phyloP scores from a whole-genome alignment of 148 eudicot genomes.

The Fagopyrum homotropicum region DNA sequence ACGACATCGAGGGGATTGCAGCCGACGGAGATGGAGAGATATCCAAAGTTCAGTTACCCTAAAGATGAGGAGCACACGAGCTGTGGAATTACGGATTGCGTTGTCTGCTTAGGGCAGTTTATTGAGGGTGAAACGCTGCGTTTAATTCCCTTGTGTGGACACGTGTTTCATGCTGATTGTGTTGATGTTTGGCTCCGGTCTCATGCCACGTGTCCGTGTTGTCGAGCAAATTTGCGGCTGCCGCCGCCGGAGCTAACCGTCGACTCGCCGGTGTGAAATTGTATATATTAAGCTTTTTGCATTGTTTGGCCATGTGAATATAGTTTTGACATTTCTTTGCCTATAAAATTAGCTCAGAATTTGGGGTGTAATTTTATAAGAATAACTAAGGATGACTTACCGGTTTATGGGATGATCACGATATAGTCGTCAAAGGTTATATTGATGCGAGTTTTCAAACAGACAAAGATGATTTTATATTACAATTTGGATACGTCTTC shows the following conservation, averaged over 20 bases:
- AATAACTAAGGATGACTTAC: too few relatives aligned
- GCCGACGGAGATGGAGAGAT: slow-evolving; percentile 8
- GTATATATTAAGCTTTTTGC: too few relatives aligned
- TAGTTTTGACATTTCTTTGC: too few relatives aligned
- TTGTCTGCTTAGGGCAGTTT: slow-evolving; percentile 43
- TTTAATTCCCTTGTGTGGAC: slow-evolving; percentile 43
- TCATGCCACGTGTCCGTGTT: slow-evolving; percentile 50
- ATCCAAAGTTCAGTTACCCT: not conserved
- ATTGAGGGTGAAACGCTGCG: slow-evolving; percentile 35
- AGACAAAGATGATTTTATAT: too few relatives aligned
- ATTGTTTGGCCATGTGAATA: too few relatives aligned
- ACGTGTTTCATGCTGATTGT: slow-evolving; percentile 55
- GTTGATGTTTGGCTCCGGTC: slow-evolving; percentile 46
- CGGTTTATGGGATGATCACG: too few relatives aligned
- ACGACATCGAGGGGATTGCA: slow-evolving; percentile 1
- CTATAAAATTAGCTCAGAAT: too few relatives aligned
- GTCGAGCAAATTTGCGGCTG: slow-evolving; percentile 24
- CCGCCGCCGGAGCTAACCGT: not conserved
- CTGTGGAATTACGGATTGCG: slow-evolving; percentile 25
- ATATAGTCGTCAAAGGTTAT: too few relatives aligned
- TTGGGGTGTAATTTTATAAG: too few relatives aligned
- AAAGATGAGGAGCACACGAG: not conserved
- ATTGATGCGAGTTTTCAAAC: too few relatives aligned
- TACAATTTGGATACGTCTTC: too few relatives aligned
- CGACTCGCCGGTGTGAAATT: not conserved